Conservation (phyloP, 176 grass and related monocot species). For the Eleusine indica region DNA sequence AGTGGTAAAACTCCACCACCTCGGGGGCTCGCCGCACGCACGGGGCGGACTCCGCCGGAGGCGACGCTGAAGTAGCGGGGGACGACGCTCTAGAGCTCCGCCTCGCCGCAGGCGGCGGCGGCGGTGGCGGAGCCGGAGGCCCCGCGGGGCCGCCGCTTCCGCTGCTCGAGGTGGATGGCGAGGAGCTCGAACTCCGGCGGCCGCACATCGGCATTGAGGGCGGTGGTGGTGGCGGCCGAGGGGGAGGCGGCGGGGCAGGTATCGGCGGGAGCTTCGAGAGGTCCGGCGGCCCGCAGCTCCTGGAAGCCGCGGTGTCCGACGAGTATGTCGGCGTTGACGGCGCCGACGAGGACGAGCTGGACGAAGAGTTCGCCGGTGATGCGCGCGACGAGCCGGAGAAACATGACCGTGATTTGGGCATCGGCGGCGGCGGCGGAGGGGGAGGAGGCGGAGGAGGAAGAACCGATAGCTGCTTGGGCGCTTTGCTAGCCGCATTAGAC, state of each 20-base stretch:
- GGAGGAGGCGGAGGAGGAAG: constrained; percentile 34
- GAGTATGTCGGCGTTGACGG: constrained; percentile 49
- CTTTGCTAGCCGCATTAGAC: background rate
- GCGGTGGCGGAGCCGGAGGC: constrained; percentile 61
- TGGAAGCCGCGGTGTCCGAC: constrained; percentile 53
- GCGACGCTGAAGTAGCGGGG: constrained; percentile 1
- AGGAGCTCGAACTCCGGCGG: constrained; percentile 36
- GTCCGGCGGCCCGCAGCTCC: constrained; percentile 40
- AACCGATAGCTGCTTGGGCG: constrained; percentile 13
- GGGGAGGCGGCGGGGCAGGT: constrained; percentile 51
- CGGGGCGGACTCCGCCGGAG: constrained; percentile 21
- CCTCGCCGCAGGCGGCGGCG: constrained; percentile 43
- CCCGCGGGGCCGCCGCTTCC: background rate
- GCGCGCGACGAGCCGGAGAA: constrained; percentile 37
- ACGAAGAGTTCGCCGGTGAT: constrained; percentile 50
- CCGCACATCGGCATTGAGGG: constrained; percentile 30
- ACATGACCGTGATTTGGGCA: constrained; percentile 44
- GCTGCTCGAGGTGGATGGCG: constrained; percentile 45
- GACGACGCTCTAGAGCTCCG: constrained; percentile 7
- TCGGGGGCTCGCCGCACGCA: constrained; percentile 81
- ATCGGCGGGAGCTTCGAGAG: constrained; percentile 71
- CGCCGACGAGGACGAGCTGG: constrained; percentile 52
- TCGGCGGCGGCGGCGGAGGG: constrained; percentile 45
- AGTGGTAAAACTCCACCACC: constrained; percentile 99
- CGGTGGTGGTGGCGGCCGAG: constrained; percentile 40